phyloP scores from a whole-genome alignment of 2,329 filamentous ascomycete species.

The Fragosphaeria purpurea region DNA sequence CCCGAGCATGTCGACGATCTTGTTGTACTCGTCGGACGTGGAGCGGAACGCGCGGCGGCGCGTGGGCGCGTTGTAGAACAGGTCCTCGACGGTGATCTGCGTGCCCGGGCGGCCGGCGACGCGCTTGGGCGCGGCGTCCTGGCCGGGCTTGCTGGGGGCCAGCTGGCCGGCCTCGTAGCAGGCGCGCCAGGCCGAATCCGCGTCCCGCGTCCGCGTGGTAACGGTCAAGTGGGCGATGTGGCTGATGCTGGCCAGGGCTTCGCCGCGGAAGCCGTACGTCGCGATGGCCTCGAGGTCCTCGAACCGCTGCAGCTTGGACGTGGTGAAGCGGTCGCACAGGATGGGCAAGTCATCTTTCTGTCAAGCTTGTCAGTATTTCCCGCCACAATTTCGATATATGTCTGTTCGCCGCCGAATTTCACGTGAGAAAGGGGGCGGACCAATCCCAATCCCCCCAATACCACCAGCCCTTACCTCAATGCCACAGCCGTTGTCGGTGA shows the following conservation, averaged over 20 bases:
- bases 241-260: conserved; percentile 93
- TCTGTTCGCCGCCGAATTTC: too few species aligned
- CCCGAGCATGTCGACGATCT: conserved; percentile 90
- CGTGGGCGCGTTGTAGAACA: conserved; percentile 94
- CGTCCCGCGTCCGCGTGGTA: conserved; percentile 85
- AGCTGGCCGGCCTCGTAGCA: conserved; percentile 78
- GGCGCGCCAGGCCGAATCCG: conserved; percentile 81
- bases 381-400: too few species aligned
- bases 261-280: conserved; percentile 96
- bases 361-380: background rate
- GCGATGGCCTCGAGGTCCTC: conserved; percentile 84
- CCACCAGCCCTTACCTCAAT: conserved; percentile 56
- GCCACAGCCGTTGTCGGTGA: conserved; percentile 93
- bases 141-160: conserved; percentile 75
- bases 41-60: conserved; percentile 84
- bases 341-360: conserved; percentile 87
- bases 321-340: conserved; percentile 91
- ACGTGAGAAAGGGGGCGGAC: too few species aligned
- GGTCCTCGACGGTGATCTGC: conserved; percentile 90
- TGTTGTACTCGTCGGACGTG: conserved; percentile 88
- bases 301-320: conserved; percentile 87
- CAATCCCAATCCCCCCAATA: too few species aligned
- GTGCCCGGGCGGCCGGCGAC: conserved; percentile 83
- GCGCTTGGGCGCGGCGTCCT: conserved; percentile 74
- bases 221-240: conserved; percentile 95